These are phyloP conservation scores for Zygoascus hellenicus DNA, from an alignment of 1,139 yeast species.

Conservation along the genomic window DNA sequence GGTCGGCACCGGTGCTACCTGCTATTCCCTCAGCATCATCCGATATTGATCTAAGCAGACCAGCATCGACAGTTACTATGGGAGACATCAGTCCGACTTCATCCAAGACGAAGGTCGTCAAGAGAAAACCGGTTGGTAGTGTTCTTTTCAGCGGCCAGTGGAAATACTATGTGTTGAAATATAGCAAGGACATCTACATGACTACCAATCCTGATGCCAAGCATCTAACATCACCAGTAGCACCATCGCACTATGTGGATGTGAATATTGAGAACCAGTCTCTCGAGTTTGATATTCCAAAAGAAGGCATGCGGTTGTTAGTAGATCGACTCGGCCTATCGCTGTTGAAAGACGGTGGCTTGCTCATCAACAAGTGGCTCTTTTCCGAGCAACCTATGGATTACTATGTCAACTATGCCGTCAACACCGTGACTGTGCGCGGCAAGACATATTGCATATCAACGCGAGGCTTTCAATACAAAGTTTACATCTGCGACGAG, in stretches of 20 bases:
- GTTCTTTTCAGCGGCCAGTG: slow-evolving; percentile 13
- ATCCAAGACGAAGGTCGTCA: slow-evolving; percentile 1
- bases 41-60: slow-evolving; percentile 2
- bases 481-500: slow-evolving; percentile 8
- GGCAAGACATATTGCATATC: not conserved
- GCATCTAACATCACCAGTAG: slow-evolving; percentile 24
- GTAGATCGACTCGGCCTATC: no score
- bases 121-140: slow-evolving; percentile 8
- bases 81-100: not conserved
- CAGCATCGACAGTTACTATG: not conserved
- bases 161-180: slow-evolving; percentile 29
- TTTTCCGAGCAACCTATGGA: not conserved
- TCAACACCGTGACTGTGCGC: not conserved
- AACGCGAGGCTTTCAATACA: slow-evolving; percentile 4
- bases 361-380: not conserved
- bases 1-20: slow-evolving; percentile 14
- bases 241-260: slow-evolving; percentile 28
- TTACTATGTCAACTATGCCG: not conserved
- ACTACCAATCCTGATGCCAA: slow-evolving; percentile 29
- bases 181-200: slow-evolving; percentile 28
- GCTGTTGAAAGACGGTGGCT: no score
- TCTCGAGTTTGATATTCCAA: slow-evolving; percentile 1
- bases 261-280: slow-evolving; percentile 1
- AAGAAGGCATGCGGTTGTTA: not conserved
- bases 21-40: slow-evolving; percentile 1